Evolutionary conservation across 1,139 yeast genomes (phyloP).

Genomic region (Hemisphaericaspora xylofermentans): DNA sequence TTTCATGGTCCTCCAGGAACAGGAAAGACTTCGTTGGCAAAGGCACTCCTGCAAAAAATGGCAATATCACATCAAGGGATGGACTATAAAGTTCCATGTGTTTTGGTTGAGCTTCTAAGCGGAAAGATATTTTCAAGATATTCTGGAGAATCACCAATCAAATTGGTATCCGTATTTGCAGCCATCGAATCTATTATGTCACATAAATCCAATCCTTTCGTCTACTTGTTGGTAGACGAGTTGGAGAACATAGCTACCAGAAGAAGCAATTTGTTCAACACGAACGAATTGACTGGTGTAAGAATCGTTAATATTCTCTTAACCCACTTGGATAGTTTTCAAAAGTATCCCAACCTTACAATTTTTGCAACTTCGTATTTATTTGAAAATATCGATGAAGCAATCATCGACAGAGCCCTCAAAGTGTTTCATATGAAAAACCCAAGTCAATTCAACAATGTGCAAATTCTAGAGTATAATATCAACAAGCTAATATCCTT

Average conservation of each 20-base stretch:
- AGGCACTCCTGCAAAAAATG: constrained; percentile 35
- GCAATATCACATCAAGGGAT: constrained; percentile 16
- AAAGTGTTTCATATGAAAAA: constrained; percentile 24
- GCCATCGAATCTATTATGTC: constrained; percentile 23
- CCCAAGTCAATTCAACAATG: constrained; percentile 22
- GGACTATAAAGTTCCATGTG: constrained; percentile 10
- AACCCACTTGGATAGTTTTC: constrained; percentile 33
- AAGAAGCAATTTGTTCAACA: constrained; percentile 26
- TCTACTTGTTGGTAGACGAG: constrained; percentile 36
- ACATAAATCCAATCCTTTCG: constrained; percentile 14
- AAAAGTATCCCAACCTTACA: constrained; percentile 24
- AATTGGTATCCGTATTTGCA: constrained; percentile 28
- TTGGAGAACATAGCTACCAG: constrained; percentile 40
- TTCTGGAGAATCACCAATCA: constrained; percentile 41
- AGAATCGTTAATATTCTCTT: constrained; percentile 38
- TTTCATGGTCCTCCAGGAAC: constrained; percentile 14
- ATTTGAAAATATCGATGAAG: constrained; percentile 23
- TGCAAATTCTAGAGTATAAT: neutral
- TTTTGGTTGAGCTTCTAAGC: constrained; percentile 34
- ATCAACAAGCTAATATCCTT: neutral
- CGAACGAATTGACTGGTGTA: constrained; percentile 19
- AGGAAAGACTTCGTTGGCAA: constrained; percentile 51
- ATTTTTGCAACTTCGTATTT: constrained; percentile 37
- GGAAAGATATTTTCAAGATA: constrained; percentile 38
- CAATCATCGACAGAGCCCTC: constrained; percentile 38